phyloP scores from a whole-genome alignment of 345 rosid species.

The Noccaea caerulescens region DNA sequence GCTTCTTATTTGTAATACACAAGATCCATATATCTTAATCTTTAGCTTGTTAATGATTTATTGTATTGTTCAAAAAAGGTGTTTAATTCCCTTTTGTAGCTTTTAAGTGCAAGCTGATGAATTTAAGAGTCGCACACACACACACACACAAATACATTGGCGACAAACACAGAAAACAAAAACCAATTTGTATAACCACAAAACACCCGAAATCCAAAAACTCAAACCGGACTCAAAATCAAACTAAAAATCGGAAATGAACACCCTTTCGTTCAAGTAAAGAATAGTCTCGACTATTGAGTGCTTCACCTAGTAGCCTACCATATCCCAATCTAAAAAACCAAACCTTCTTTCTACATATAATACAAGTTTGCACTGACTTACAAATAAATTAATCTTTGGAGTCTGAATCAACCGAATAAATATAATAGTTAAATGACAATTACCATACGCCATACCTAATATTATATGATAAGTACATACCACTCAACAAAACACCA shows the following conservation, averaged over 20 bases:
- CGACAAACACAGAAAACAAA: too few species aligned
- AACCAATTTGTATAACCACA: too few species aligned
- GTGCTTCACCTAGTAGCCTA: slow-evolving; percentile 17
- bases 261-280: background rate
- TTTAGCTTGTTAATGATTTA: too few species aligned
- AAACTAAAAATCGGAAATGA: background rate
- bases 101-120: too few species aligned
- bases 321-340: slow-evolving; percentile 19
- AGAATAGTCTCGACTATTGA: background rate
- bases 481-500: slow-evolving; percentile 20
- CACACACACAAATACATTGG: too few species aligned
- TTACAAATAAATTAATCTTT: slow-evolving; percentile 9
- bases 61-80: too few species aligned
- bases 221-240: background rate
- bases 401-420: slow-evolving; percentile 2
- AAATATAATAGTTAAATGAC: background rate
- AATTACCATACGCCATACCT: background rate
- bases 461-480: slow-evolving; percentile 10
- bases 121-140: too few species aligned
- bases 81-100: too few species aligned
- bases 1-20: too few species aligned
- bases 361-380: slow-evolving; percentile 12
- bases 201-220: too few species aligned
- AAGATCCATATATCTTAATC: too few species aligned
- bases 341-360: background rate